Base-by-base conservation (phyloP, 495 filamentous ascomycete species). In the Xylaria palmicola region DNA sequence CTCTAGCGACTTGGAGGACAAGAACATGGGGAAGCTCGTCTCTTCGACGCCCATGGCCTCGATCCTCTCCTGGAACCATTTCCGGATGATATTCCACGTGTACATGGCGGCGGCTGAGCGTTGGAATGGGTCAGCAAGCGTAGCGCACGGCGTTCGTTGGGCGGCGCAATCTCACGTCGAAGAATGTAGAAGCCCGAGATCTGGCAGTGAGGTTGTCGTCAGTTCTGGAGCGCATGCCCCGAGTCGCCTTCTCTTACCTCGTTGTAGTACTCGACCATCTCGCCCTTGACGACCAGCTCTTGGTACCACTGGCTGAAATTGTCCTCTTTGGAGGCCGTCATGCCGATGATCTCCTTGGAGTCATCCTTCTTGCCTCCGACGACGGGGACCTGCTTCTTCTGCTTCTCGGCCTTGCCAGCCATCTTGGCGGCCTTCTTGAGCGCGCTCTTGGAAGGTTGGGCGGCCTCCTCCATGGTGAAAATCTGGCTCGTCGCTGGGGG, bases 161-260 rank as follows among this genome's bases (percentile, higher is more conserved):
- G 52, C 34, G 69, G n/a, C 80, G 22, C 6, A 8, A 19, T 40
- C 62, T 64, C 43, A 64, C 59, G 89, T 76, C 91, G 90, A 70
- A 97, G 81, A 75, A 98, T 96, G 75, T 95, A 98, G 75, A 93
- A 97, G 36, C 92, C 92, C 20, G 92, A 92, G 59, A 98, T 90
- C 78, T 97, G 90, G 68, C 72, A 76, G 65, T 74, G 74, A 57
- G 29, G 12, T 26, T 36, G 9, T 34, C 19, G 43, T 57, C 34
- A 57, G 60, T 26, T 19, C n/a, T 29, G 26, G 30, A 24, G 7
- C 39, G 39, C 37, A 44, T 10, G 22, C 44, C 45, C 34, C 52
- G 10, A 4, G 52, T 48, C 43, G 55, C 55, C n/a, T 36, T 36
- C 30, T 52, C 55, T 39, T 48, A 62, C 60, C 52, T 72, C 69